phyloP scores from a whole-genome alignment of 345 rosid species.

The Microcos paniculata region DNA sequence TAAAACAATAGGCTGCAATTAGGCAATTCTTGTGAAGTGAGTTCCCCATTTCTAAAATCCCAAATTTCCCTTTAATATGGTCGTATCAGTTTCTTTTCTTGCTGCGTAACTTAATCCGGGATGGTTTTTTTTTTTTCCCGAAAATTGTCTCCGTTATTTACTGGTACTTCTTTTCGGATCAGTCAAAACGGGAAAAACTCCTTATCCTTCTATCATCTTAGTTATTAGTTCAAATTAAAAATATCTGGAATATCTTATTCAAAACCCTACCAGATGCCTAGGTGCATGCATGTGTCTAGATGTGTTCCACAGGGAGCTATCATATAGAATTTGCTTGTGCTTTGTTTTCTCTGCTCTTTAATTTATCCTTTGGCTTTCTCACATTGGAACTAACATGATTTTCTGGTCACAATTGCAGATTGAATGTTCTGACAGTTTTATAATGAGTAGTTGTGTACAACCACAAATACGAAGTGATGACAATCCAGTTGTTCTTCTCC shows the following conservation, averaged over 20 bases:
- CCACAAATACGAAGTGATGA: conserved; percentile 40
- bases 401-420: conserved; percentile 34
- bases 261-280: not conserved
- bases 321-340: not conserved
- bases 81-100: not conserved
- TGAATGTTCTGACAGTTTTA: conserved; percentile 35
- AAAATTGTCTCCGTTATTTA: not conserved
- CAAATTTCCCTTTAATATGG: not conserved
- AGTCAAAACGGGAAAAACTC: not conserved
- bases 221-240: not conserved
- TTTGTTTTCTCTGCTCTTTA: not conserved
- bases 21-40: no score
- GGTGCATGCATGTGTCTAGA: not conserved
- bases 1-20: not conserved
- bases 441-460: conserved; percentile 79
- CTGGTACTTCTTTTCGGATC: not conserved
- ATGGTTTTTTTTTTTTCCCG: not conserved
- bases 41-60: no score
- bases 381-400: not conserved
- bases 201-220: not conserved
- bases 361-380: not conserved
- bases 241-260: not conserved
- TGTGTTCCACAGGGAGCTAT: not conserved
- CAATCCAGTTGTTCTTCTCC: conserved; percentile 73
- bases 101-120: not conserved